A percentile compares a stretch with the other conserved stretches of the same genome.
phyloP scores from a whole-genome alignment of 1,139 yeast genomes.

The Sugiyamaella japonica region DNA sequence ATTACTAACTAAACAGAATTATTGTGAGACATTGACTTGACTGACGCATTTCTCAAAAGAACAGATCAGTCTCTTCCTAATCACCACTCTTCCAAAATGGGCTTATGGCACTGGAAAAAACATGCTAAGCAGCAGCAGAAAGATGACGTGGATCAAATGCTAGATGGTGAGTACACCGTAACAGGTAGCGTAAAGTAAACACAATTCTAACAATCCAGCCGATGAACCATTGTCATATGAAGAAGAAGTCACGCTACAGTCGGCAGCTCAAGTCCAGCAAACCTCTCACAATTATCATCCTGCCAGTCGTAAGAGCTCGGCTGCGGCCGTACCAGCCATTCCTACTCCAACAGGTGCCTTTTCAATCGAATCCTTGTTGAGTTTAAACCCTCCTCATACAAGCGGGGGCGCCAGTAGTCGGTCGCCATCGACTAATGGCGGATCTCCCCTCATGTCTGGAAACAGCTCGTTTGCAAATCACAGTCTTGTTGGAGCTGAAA shows the following conservation, averaged over 20 bases:
- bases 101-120: conserved; percentile 15
- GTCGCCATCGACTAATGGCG: conserved; percentile 4
- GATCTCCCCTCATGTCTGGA: conserved; percentile 5
- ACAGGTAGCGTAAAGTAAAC: too few relatives aligned
- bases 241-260: conserved; percentile 30
- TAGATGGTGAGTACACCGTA: conserved; percentile 12
- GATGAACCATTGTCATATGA: conserved; percentile 32
- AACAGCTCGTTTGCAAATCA: neutral
- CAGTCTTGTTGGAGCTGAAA: neutral
- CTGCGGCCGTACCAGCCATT: conserved; percentile 14
- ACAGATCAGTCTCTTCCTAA: neutral
- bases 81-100: conserved; percentile 2
- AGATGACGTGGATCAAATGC: conserved; percentile 15
- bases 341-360: conserved; percentile 27
- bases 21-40: neutral
- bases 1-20: too few relatives aligned
- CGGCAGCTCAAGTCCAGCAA: conserved; percentile 27
- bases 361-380: conserved; percentile 21
- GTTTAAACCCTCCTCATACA: conserved; percentile 14
- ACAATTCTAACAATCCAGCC: neutral
- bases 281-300: conserved; percentile 24
- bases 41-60: neutral
- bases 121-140: conserved; percentile 14
- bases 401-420: conserved; percentile 8
- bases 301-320: conserved; percentile 17